A percentile compares a stretch with the other conserved stretches of the same genome.
These are phyloP conservation scores for Dunaliella salina DNA, from an alignment of 163 green algal genomes.

Conservation along the genomic window DNA sequence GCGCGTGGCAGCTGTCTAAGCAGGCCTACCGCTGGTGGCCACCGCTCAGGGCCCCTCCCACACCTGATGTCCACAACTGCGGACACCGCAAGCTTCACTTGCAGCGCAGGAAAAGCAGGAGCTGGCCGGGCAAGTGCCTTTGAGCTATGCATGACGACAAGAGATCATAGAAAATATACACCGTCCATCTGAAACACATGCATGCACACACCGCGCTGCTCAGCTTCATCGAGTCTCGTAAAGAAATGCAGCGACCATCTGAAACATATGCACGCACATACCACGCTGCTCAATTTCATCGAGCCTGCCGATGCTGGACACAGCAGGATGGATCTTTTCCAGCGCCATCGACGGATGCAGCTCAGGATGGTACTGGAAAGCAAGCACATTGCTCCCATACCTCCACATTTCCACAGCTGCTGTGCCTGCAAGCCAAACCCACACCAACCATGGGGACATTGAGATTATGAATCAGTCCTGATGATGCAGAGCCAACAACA, in stretches of 20 bases:
- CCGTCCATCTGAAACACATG: no score
- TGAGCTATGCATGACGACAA: no score
- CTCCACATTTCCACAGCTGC: neutral
- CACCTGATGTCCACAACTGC: no score
- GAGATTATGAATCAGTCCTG: neutral
- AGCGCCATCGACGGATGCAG: conserved; percentile 7
- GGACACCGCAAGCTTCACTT: no score
- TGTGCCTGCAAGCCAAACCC: neutral
- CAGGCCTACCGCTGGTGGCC: no score
- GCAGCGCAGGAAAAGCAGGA: no score
- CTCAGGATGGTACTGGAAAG: neutral
- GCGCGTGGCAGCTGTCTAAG: no score
- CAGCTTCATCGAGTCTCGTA: neutral
- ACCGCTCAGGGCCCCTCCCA: no score
- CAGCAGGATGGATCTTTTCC: neutral
- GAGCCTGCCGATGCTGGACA: neutral
- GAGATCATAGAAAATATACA: no score
- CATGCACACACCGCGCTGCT: neutral
- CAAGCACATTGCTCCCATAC: neutral
- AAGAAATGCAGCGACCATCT: no score
- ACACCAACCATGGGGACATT: neutral
- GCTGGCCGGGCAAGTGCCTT: no score
- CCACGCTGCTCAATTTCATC: neutral
- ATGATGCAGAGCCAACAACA: neutral
- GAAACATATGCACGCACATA: neutral